Conservation (phyloP, 495 filamentous ascomycete genomes). For the Hyaloscypha hepaticicola region DNA sequence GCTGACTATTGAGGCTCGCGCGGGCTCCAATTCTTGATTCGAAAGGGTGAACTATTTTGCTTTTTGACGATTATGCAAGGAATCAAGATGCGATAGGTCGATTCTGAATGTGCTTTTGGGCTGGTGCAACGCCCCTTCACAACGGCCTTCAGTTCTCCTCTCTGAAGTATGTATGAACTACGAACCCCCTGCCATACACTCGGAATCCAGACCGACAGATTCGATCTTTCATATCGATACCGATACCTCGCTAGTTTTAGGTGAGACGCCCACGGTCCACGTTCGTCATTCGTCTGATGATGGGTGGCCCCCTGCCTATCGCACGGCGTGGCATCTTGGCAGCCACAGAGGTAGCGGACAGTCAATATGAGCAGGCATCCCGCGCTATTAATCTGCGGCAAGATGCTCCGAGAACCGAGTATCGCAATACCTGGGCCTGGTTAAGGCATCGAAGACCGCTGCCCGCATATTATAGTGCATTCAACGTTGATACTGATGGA, state of each 20-base stretch:
- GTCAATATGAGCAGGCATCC: conserved; percentile 16
- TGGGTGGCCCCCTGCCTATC: conserved; percentile 2
- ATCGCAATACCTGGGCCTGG: neutral
- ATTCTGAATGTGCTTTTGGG: neutral
- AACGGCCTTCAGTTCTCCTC: too few species aligned
- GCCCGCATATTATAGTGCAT: conserved; percentile 9
- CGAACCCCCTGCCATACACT: neutral
- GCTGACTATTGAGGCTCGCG: neutral
- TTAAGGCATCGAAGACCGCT: neutral
- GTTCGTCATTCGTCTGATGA: conserved; percentile 31
- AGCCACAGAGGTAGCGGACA: neutral
- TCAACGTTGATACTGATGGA: conserved; percentile 64
- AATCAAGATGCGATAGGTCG: conserved; percentile 15
- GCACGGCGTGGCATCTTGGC: conserved; percentile 19
- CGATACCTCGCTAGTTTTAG: conserved; percentile 2
- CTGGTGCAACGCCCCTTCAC: too few species aligned
- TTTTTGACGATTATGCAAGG: conserved; percentile 10
- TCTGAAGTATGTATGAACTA: too few species aligned
- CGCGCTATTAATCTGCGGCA: conserved; percentile 7
- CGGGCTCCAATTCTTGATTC: neutral
- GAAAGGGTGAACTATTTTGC: conserved; percentile 1
- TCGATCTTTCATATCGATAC: conserved; percentile 6
- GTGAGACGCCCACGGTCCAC: conserved; percentile 23
- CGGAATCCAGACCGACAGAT: neutral
- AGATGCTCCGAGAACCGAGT: conserved; percentile 3